A percentile compares a stretch with the other conserved stretches of the same genome.
phyloP scores from a whole-genome alignment of 192 early-diverging fungal species.

The Backusella tarrabulga region DNA sequence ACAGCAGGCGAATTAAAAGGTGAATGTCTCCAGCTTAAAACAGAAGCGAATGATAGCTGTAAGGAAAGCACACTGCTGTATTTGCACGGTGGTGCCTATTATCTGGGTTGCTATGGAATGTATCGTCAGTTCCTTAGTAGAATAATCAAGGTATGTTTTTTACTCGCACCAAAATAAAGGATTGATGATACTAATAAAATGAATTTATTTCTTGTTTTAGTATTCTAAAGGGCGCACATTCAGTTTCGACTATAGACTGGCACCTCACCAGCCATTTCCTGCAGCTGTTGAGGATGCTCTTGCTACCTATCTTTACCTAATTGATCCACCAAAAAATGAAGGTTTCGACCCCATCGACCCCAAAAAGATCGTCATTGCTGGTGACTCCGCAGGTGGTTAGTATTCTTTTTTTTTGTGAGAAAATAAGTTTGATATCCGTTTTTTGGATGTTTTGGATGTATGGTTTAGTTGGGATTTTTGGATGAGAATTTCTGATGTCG shows the following conservation, averaged over 20 bases:
- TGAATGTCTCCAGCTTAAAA: conserved; percentile 40
- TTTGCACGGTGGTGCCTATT: conserved; percentile 76
- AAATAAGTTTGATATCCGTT: no score
- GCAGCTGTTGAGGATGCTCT: conserved; percentile 79
- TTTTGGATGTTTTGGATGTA: no score
- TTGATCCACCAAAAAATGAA: conserved; percentile 45
- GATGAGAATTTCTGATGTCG: no score
- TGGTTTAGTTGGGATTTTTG: no score
- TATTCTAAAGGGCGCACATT: conserved; percentile 20
- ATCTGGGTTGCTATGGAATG: conserved; percentile 33
- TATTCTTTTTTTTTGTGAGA: no score
- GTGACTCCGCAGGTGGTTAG: conserved; percentile 65
- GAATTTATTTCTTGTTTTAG: background rate
- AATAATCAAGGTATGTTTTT: conserved; percentile 44
- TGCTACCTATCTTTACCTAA: conserved; percentile 68
- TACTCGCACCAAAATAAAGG: background rate
- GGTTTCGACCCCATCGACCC: conserved; percentile 46
- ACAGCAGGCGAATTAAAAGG: conserved; percentile 25
- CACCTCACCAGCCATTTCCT: conserved; percentile 81
- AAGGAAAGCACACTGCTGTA: conserved; percentile 65
- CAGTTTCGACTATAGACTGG: conserved; percentile 71
- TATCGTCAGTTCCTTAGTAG: conserved; percentile 43
- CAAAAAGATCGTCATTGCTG: conserved; percentile 59
- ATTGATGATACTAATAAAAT: background rate
- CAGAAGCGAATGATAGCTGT: background rate